Conservation (phyloP, 1,284 basidiomycete genomes). For the Ganoderma lucidum region DNA sequence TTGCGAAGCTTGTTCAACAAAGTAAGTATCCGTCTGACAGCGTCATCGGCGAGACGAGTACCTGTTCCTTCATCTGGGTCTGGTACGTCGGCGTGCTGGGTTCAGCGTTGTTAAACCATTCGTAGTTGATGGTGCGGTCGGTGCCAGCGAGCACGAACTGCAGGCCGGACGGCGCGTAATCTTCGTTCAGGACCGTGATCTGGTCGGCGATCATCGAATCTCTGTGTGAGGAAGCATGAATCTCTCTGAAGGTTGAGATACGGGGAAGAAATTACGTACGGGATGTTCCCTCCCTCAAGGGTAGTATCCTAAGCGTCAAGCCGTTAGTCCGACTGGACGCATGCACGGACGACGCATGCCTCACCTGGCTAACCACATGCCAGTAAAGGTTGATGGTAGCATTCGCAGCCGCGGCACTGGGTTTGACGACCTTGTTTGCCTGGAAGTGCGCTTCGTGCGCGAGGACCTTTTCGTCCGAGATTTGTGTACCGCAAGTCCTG, state of each 20-base stretch:
- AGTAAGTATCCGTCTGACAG: neutral
- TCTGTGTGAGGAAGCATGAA: constrained; percentile 36
- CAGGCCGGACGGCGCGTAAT: constrained; percentile 52
- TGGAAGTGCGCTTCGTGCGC: constrained; percentile 53
- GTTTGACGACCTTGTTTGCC: constrained; percentile 46
- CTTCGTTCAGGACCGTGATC: constrained; percentile 55
- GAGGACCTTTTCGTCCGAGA: constrained; percentile 46
- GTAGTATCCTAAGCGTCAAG: constrained; percentile 35
- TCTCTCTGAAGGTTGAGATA: neutral
- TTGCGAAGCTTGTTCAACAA: constrained; percentile 42
- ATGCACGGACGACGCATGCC: neutral
- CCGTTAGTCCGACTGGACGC: neutral
- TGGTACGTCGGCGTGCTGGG: constrained; percentile 47
- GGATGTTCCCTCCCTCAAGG: constrained; percentile 53
- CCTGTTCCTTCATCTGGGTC: constrained; percentile 55
- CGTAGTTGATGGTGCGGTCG: constrained; percentile 52
- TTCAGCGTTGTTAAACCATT: constrained; percentile 57
- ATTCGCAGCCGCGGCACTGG: constrained; percentile 43
- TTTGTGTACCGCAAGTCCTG: constrained; percentile 48
- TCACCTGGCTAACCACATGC: constrained; percentile 52
- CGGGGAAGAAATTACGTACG: constrained; percentile 41
- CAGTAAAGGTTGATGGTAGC: constrained; percentile 49
- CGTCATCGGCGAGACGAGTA: neutral
- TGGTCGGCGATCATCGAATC: constrained; percentile 49
- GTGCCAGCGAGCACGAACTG: constrained; percentile 54